Percentiles rank a stretch among this genome's conserved stretches.
phyloP scores from a whole-genome alignment of 2,329 filamentous ascomycete genomes.

The Penicillium sp. region DNA sequence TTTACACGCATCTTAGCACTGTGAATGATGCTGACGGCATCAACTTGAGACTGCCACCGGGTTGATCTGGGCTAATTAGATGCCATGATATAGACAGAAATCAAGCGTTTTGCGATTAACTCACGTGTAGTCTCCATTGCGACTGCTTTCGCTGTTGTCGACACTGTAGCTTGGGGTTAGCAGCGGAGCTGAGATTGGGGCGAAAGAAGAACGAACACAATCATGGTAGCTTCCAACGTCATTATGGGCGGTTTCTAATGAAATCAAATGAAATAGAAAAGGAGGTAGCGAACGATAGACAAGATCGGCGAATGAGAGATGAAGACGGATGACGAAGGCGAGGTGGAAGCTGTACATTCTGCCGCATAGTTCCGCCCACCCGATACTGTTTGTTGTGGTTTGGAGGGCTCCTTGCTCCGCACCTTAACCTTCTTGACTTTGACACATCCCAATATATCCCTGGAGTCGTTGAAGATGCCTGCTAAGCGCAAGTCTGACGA shows the following conservation, averaged over 20 bases:
- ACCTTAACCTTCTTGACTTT: constrained; percentile 15
- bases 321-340: constrained; percentile 30
- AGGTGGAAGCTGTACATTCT: constrained; percentile 30
- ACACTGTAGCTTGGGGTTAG: constrained; percentile 57
- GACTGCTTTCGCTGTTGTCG: constrained; percentile 98
- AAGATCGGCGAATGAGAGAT: constrained; percentile 12
- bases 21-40: constrained; percentile 94
- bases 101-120: constrained; percentile 14
- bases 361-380: constrained; percentile 17
- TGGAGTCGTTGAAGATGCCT: constrained; percentile 34
- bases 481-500: constrained; percentile 46
- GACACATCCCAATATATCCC: constrained; percentile 5
- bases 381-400: constrained; percentile 28
- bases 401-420: constrained; percentile 14
- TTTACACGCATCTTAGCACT: constrained; percentile 93
- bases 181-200: constrained; percentile 3
- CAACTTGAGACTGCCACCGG: constrained; percentile 92
- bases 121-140: constrained; percentile 86
- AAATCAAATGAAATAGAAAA: constrained; percentile 10
- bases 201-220: constrained; percentile 59
- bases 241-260: constrained; percentile 63
- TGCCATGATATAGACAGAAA: neutral
- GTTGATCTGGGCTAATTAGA: constrained; percentile 67
- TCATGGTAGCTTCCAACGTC: constrained; percentile 99
- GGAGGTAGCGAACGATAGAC: constrained; percentile 13